Evolutionary conservation across 1,139 yeast genomes (phyloP).

Genomic region (Pneumocystis jirovecii): DNA sequence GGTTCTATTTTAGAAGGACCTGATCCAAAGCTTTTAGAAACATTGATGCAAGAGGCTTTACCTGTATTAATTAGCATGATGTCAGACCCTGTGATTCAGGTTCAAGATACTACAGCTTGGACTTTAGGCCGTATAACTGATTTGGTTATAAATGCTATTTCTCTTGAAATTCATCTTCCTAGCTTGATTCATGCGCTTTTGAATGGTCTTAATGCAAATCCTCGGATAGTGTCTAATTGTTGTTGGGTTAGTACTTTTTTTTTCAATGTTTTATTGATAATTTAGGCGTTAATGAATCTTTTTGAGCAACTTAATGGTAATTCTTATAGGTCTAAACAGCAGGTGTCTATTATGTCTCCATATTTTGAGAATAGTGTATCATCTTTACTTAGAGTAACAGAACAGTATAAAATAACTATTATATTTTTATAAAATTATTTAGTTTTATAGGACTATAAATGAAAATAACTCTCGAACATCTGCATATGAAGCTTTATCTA

Average conservation of each 20-base stretch:
- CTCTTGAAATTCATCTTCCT: conserved; percentile 48
- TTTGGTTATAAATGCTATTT: conserved; percentile 63
- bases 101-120: conserved; percentile 96
- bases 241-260: conserved; percentile 45
- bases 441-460: conserved; percentile 42
- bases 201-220: conserved; percentile 71
- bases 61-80: conserved; percentile 62
- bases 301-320: conserved; percentile 57
- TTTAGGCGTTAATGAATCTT: conserved; percentile 59
- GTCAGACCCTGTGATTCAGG: conserved; percentile 62
- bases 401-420: conserved; percentile 1
- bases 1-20: conserved; percentile 96
- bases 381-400: conserved; percentile 43
- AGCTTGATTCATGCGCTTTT: conserved; percentile 56
- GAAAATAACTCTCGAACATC: conserved; percentile 86
- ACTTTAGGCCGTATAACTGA: conserved; percentile 94
- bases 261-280: not conserved
- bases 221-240: conserved; percentile 85
- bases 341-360: conserved; percentile 53
- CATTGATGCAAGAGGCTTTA: conserved; percentile 64
- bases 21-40: conserved; percentile 51
- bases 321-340: conserved; percentile 37
- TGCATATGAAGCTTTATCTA: conserved; percentile 82
- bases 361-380: conserved; percentile 59
- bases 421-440: conserved; percentile 27